Evolutionary conservation across 768 basidiomycete species (phyloP).

Genomic region (Mycena epipterygia): DNA sequence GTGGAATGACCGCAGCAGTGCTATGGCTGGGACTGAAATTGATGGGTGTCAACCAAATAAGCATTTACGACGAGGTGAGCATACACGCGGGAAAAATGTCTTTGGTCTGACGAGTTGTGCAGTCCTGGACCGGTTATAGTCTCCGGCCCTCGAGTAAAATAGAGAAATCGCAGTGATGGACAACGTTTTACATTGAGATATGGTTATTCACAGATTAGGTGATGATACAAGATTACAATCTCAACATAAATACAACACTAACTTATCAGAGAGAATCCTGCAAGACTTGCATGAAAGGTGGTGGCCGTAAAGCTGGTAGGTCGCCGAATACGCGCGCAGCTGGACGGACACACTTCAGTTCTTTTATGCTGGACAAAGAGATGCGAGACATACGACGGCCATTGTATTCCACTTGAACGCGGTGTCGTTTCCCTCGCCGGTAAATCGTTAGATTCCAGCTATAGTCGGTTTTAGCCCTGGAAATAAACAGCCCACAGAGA

Average conservation of each 20-base stretch:
- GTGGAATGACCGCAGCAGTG: conserved; percentile 97
- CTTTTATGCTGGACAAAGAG: conserved; percentile 1
- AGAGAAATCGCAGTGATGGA: conserved; percentile 56
- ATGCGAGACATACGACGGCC: conserved; percentile 64
- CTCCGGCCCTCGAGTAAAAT: conserved; percentile 81
- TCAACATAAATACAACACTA: neutral
- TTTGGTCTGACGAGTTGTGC: conserved; percentile 18
- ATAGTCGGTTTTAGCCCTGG: conserved; percentile 30
- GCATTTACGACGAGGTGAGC: conserved; percentile 93
- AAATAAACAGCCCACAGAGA: conserved; percentile 2
- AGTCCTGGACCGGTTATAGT: conserved; percentile 98
- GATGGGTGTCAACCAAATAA: conserved; percentile 70
- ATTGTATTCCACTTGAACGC: conserved; percentile 78
- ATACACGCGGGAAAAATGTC: neutral
- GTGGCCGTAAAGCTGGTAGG: conserved; percentile 58
- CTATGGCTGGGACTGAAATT: conserved; percentile 93
- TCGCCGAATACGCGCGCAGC: conserved; percentile 70
- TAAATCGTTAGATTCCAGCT: conserved; percentile 80
- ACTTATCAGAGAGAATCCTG: conserved; percentile 51
- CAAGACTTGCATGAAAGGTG: conserved; percentile 80
- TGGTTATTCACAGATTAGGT: conserved; percentile 17
- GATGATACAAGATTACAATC: conserved; percentile 25
- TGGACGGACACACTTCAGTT: conserved; percentile 37
- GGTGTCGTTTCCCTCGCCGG: conserved; percentile 71
- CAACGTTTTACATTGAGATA: conserved; percentile 15